Conservation (phyloP, 2,329 filamentous ascomycete genomes). For the Didymella sp. region DNA sequence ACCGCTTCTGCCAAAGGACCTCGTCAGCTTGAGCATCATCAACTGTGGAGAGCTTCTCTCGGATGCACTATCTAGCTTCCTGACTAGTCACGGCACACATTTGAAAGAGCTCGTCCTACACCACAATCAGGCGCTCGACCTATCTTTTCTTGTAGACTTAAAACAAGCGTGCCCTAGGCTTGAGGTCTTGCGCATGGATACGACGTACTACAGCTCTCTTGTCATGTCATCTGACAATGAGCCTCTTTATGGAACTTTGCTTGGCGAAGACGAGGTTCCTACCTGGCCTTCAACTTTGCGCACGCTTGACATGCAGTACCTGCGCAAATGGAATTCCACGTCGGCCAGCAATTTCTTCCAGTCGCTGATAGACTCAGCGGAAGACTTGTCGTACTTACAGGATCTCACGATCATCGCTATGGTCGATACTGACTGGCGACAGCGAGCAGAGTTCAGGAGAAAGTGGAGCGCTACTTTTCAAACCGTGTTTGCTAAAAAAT, state of each 20-base stretch:
- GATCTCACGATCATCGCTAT: conserved; percentile 73
- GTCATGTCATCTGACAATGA: conserved; percentile 73
- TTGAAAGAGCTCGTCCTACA: conserved; percentile 73
- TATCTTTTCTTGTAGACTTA: conserved; percentile 75
- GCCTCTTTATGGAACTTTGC: conserved; percentile 73
- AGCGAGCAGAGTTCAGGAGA: conserved; percentile 78
- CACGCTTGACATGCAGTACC: conserved; percentile 74
- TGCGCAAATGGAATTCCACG: conserved; percentile 74
- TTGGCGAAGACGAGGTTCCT: conserved; percentile 70
- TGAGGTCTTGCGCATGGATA: conserved; percentile 74
- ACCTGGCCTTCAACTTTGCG: conserved; percentile 78
- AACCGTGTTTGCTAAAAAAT: conserved; percentile 67
- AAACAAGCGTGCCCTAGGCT: conserved; percentile 73
- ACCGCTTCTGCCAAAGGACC: conserved; percentile 68
- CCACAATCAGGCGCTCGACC: conserved; percentile 79
- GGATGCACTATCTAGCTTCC: conserved; percentile 68
- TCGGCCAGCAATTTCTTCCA: conserved; percentile 79
- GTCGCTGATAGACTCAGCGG: conserved; percentile 76
- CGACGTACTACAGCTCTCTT: conserved; percentile 77
- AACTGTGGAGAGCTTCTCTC: conserved; percentile 81
- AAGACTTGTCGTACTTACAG: conserved; percentile 70
- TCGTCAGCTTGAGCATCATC: conserved; percentile 74
- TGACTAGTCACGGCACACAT: conserved; percentile 70
- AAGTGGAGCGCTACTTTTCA: conserved; percentile 77
- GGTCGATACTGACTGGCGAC: conserved; percentile 79